Evolutionary conservation across 2,329 filamentous ascomycete genomes (phyloP).

Genomic region (Camillea tinctor): DNA sequence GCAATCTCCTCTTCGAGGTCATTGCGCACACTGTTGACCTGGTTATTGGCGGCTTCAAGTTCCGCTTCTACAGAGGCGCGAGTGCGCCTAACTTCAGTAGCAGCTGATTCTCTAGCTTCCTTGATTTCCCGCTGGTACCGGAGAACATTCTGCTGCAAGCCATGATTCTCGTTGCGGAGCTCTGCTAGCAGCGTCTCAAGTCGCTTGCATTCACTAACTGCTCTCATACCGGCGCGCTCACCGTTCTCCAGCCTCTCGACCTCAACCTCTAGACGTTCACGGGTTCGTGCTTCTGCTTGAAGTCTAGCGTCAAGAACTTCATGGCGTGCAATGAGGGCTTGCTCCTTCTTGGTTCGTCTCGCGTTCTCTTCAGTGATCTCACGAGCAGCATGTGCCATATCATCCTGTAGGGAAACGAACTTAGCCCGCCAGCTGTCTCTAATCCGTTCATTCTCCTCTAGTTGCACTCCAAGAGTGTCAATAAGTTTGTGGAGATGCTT

Average conservation of each 20-base stretch:
- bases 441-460: constrained; percentile 81
- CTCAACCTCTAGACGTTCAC: constrained; percentile 65
- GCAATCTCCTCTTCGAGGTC: constrained; percentile 78
- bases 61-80: constrained; percentile 77
- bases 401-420: constrained; percentile 80
- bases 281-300: constrained; percentile 69
- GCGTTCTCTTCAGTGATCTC: constrained; percentile 83
- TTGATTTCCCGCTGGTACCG: constrained; percentile 79
- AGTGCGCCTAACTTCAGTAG: constrained; percentile 77
- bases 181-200: constrained; percentile 56
- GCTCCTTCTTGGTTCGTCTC: constrained; percentile 74
- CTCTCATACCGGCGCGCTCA: constrained; percentile 64
- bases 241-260: constrained; percentile 64
- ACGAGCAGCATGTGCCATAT: constrained; percentile 76
- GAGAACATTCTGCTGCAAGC: constrained; percentile 66
- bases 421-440: constrained; percentile 82
- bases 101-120: constrained; percentile 76
- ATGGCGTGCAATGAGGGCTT: constrained; percentile 74
- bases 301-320: constrained; percentile 77
- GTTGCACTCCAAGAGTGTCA: constrained; percentile 70
- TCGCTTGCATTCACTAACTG: constrained; percentile 60
- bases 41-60: constrained; percentile 78
- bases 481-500: constrained; percentile 74
- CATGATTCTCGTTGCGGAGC: constrained; percentile 65
- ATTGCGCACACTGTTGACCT: constrained; percentile 78